Evolutionary conservation across 1,139 yeast species (phyloP).

Genomic region (Pichia inconspicua): DNA sequence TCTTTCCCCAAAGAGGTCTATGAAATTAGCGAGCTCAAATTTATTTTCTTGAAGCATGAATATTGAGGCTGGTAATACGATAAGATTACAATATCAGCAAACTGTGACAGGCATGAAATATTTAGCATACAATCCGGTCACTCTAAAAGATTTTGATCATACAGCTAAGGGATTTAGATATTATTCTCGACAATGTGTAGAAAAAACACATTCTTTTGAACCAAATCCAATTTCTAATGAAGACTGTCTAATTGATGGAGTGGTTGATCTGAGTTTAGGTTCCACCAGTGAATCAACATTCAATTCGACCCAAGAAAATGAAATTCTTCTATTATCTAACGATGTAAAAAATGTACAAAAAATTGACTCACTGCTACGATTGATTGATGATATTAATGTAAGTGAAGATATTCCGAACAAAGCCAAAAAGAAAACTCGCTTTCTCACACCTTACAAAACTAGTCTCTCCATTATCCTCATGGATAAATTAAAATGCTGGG

Average conservation of each 20-base stretch:
- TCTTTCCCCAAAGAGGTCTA: no score
- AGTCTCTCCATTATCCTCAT: not conserved
- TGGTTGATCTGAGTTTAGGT: no score
- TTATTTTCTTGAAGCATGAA: no score
- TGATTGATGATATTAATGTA: not conserved
- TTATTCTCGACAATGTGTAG: not conserved
- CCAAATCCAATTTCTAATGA: not conserved
- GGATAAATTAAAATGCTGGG: not conserved
- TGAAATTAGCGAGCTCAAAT: no score
- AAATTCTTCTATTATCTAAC: no score
- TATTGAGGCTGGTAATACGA: no score
- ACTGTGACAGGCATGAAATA: not conserved
- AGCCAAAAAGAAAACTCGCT: not conserved
- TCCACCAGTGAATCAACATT: not conserved
- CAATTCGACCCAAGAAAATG: no score
- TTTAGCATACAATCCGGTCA: not conserved
- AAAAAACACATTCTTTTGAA: not conserved
- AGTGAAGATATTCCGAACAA: not conserved
- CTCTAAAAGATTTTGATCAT: not conserved
- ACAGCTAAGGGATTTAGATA: not conserved
- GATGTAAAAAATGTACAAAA: not conserved
- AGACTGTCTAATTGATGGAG: not conserved
- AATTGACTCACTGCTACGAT: not conserved
- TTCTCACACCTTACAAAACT: not conserved
- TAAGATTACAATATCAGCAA: no score